phyloP scores from a whole-genome alignment of 2,329 filamentous ascomycete genomes.

The Pseudogymnoascus sp. region DNA sequence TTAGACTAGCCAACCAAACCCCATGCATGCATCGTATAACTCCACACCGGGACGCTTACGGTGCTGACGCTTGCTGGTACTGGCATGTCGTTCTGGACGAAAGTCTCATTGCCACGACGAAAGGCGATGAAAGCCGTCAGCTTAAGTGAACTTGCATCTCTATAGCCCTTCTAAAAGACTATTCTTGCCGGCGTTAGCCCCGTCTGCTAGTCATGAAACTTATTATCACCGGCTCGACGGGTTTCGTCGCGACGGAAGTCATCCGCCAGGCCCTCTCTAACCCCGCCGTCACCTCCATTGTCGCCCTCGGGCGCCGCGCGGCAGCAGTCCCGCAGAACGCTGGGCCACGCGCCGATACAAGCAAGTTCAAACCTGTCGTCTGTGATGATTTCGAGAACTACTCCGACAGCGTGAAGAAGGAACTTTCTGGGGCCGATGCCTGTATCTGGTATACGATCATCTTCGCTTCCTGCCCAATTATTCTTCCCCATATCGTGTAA shows the following conservation, averaged over 20 bases:
- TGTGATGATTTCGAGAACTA: conserved; percentile 30
- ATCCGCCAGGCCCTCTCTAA: conserved; percentile 30
- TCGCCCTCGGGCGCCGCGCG: conserved; percentile 26
- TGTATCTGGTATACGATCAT: conserved; percentile 31
- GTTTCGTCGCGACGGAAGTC: conserved; percentile 31
- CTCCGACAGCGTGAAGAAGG: conserved; percentile 25
- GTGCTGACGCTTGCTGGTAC: neutral
- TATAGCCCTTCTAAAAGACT: neutral
- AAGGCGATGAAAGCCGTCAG: neutral
- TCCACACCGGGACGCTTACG: neutral
- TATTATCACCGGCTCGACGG: conserved; percentile 30
- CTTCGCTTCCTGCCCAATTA: neutral
- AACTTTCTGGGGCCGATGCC: conserved; percentile 29
- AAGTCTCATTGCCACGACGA: neutral
- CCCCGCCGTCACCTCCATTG: conserved; percentile 26
- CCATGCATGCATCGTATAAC: neutral
- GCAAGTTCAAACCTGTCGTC: conserved; percentile 30
- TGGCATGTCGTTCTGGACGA: neutral
- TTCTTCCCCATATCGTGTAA: neutral
- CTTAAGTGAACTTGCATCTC: neutral
- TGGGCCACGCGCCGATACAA: conserved; percentile 13
- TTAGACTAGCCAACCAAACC: neutral
- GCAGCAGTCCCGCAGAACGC: conserved; percentile 11
- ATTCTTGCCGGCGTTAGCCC: neutral
- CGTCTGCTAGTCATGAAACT: conserved; percentile 28